Evolutionary conservation across 1,284 basidiomycete genomes (phyloP).

Genomic region (Sparassis latifolia): DNA sequence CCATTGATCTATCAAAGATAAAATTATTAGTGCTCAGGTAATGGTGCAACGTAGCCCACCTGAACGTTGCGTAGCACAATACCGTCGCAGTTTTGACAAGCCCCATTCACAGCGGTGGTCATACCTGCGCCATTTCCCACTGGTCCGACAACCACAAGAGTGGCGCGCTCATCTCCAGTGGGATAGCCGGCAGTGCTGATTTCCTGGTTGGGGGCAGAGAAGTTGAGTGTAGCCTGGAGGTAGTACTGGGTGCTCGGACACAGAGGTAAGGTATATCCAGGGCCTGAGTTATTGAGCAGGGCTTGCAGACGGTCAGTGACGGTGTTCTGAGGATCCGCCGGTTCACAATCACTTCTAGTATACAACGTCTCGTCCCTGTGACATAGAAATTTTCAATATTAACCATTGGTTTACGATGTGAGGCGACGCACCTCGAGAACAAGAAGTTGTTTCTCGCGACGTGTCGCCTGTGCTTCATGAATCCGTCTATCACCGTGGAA

Average conservation of each 20-base stretch:
- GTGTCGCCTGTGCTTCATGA: constrained; percentile 5
- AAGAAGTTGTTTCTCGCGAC: constrained; percentile 1
- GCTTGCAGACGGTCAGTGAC: constrained; percentile 65
- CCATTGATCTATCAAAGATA: constrained; percentile 52
- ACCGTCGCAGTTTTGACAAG: constrained; percentile 48
- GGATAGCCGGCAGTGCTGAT: constrained; percentile 76
- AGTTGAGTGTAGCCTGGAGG: constrained; percentile 58
- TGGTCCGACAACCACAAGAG: constrained; percentile 50
- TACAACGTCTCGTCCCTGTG: too few species aligned
- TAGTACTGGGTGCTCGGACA: constrained; percentile 59
- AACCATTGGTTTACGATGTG: background rate
- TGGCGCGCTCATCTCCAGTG: constrained; percentile 45
- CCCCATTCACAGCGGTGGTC: constrained; percentile 66
- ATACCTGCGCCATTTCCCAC: constrained; percentile 51
- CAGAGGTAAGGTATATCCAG: constrained; percentile 56
- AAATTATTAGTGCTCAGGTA: background rate
- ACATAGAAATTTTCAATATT: too few species aligned
- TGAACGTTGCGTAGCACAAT: constrained; percentile 66
- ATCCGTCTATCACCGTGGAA: background rate
- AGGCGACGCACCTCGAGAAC: constrained; percentile 3
- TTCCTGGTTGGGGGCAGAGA: constrained; percentile 64
- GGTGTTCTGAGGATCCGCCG: constrained; percentile 53
- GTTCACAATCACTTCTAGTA: constrained; percentile 34
- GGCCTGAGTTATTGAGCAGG: constrained; percentile 57
- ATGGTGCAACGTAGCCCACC: constrained; percentile 30